Percentiles rank a stretch among this genome's conserved stretches.
Conservation (phyloP, 805 yeast genomes). For the Candida ascalaphidarum region DNA sequence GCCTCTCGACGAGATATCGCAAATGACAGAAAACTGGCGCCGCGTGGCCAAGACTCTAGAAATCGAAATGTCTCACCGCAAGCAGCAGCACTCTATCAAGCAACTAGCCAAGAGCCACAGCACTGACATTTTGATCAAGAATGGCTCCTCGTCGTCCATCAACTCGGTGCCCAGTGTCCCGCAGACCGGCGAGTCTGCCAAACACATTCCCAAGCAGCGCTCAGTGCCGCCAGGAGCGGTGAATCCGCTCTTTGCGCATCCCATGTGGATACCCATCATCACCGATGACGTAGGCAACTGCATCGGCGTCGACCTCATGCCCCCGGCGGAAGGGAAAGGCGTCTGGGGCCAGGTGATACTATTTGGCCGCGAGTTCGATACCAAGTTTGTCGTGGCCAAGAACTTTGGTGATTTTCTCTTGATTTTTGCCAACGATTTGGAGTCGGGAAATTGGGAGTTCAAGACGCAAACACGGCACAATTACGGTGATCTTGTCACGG, state of each 20-base stretch:
- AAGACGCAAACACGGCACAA: conserved; percentile 33
- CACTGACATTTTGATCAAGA: conserved; percentile 1
- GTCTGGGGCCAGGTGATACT: conserved; percentile 85
- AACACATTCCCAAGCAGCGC: conserved; percentile 38
- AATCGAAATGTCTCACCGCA: conserved; percentile 12
- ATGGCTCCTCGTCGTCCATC: neutral
- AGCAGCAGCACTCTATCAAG: conserved; percentile 8
- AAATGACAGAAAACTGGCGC: conserved; percentile 83
- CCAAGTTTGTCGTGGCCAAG: conserved; percentile 76
- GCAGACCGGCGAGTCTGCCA: too few relatives aligned
- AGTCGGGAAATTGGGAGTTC: conserved; percentile 70
- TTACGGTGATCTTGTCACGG: conserved; percentile 37
- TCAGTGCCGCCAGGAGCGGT: conserved; percentile 73
- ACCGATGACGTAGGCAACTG: conserved; percentile 89
- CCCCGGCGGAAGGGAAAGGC: conserved; percentile 54
- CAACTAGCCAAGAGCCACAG: conserved; percentile 10
- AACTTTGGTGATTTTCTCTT: conserved; percentile 87
- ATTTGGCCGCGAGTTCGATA: conserved; percentile 91
- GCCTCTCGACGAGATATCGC: conserved; percentile 72
- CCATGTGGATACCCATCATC: conserved; percentile 85
- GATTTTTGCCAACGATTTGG: conserved; percentile 79
- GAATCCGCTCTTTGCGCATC: conserved; percentile 76
- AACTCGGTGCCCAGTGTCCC: too few relatives aligned
- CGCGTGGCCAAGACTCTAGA: conserved; percentile 44
- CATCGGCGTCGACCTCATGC: conserved; percentile 72